Conservation (phyloP, 1,284 basidiomycete genomes). For the Anthracocystis panici-leucophaei region DNA sequence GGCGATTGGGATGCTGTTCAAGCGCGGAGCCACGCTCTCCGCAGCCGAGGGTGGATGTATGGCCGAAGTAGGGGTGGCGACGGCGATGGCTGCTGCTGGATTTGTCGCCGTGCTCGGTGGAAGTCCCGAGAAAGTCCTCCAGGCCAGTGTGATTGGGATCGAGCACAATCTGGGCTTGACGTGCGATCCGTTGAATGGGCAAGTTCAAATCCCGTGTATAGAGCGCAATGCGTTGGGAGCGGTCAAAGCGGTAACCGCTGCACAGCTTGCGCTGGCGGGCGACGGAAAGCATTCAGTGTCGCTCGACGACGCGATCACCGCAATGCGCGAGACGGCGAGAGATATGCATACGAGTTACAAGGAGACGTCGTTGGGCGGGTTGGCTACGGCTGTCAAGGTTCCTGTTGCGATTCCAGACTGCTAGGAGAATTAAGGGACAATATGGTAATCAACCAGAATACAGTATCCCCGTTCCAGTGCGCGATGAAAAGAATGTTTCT, state of each 20-base stretch:
- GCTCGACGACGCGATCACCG: slow-evolving; percentile 94
- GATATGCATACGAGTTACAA: slow-evolving; percentile 72
- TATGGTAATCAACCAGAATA: background rate
- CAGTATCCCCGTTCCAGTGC: background rate
- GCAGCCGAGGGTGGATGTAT: slow-evolving; percentile 80
- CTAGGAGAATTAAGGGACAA: slow-evolving; percentile 12
- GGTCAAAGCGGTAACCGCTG: slow-evolving; percentile 74
- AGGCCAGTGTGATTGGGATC: slow-evolving; percentile 95
- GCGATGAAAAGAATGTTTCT: background rate
- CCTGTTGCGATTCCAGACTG: slow-evolving; percentile 67
- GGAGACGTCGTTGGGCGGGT: slow-evolving; percentile 58
- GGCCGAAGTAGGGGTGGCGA: slow-evolving; percentile 76
- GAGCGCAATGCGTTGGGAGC: slow-evolving; percentile 86
- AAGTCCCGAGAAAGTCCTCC: slow-evolving; percentile 71
- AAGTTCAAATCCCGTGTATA: slow-evolving; percentile 88
- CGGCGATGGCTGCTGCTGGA: slow-evolving; percentile 90
- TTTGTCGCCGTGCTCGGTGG: slow-evolving; percentile 81
- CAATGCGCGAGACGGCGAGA: slow-evolving; percentile 88
- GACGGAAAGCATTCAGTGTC: slow-evolving; percentile 87
- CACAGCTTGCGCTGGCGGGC: slow-evolving; percentile 87
- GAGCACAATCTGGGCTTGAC: slow-evolving; percentile 69
- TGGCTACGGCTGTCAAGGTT: slow-evolving; percentile 62
- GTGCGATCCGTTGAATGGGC: slow-evolving; percentile 72
- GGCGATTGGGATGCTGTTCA: slow-evolving; percentile 96
- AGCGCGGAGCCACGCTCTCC: slow-evolving; percentile 93